A percentile compares a stretch with the other conserved stretches of the same genome.
phyloP scores from a whole-genome alignment of 1,284 basidiomycete species.

The Cerrena zonata region DNA sequence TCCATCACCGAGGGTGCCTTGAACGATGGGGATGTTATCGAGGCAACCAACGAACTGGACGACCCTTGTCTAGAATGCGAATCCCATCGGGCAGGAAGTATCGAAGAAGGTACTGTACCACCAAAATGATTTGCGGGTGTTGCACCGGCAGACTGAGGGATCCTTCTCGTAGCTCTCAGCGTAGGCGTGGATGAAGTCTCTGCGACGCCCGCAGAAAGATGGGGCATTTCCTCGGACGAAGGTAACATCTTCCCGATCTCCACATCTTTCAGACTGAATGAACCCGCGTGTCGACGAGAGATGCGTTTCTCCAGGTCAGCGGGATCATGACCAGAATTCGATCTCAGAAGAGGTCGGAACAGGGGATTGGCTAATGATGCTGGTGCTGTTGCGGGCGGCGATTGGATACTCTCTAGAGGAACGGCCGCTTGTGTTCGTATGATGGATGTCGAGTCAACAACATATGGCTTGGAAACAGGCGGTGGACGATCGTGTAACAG shows the following conservation, averaged over 20 bases:
- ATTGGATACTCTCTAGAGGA: conserved; percentile 8
- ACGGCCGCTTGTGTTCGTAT: conserved; percentile 12
- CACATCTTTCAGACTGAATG: conserved; percentile 87
- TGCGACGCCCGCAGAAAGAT: conserved; percentile 18
- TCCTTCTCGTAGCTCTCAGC: conserved; percentile 38
- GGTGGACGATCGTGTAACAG: conserved; percentile 48
- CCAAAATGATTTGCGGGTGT: not conserved
- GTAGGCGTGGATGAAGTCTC: conserved; percentile 27
- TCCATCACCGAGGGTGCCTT: conserved; percentile 27
- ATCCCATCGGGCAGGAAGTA: conserved; percentile 14
- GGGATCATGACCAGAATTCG: conserved; percentile 12
- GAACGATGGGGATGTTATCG: conserved; percentile 24
- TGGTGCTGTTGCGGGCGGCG: conserved; percentile 19
- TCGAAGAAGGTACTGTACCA: conserved; percentile 11
- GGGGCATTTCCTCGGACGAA: conserved; percentile 43
- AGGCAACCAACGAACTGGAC: conserved; percentile 45
- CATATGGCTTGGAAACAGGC: conserved; percentile 23
- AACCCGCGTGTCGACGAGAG: conserved; percentile 82
- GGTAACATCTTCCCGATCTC: conserved; percentile 81
- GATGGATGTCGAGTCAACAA: conserved; percentile 18
- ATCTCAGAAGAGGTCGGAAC: conserved; percentile 16
- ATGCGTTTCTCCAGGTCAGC: conserved; percentile 32
- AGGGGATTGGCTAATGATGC: conserved; percentile 22
- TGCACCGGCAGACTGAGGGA: not conserved
- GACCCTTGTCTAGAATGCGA: conserved; percentile 56